Percentiles rank a stretch among this genome's conserved stretches.
Conservation (phyloP, 208 protist genomes). For the Leishmania tropica region DNA sequence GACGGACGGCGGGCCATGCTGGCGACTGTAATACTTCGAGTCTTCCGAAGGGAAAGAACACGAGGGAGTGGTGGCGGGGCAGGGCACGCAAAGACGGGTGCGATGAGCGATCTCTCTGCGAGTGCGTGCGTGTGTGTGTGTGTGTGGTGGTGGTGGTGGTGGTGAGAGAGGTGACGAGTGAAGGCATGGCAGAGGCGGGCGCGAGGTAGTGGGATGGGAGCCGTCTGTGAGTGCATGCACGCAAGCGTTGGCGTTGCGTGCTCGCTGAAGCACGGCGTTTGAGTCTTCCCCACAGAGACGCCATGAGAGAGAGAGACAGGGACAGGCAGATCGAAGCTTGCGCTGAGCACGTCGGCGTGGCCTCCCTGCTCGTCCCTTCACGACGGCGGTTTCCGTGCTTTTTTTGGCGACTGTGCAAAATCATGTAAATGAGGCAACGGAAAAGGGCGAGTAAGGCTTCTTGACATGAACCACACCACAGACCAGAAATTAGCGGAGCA, state of each 20-base stretch:
- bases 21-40: conserved; percentile 10
- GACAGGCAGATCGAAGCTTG: neutral
- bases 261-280: neutral
- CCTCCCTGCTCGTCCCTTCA: neutral
- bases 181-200: neutral
- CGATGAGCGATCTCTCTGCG: conserved; percentile 48
- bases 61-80: conserved; percentile 71
- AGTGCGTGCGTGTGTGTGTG: neutral
- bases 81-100: conserved; percentile 58
- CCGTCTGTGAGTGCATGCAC: neutral
- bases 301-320: neutral
- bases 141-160: neutral
- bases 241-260: neutral
- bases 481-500: neutral
- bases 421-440: neutral
- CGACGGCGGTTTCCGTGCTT: neutral
- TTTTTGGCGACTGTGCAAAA: neutral
- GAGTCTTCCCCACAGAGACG: neutral
- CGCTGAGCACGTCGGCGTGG: neutral
- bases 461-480: too few species aligned
- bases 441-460: neutral
- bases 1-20: conserved; percentile 78
- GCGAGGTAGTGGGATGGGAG: neutral
- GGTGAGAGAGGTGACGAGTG: neutral
- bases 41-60: neutral